Conservation (phyloP, 2,329 filamentous ascomycete genomes). For the Phaeoacremonium minimum region DNA sequence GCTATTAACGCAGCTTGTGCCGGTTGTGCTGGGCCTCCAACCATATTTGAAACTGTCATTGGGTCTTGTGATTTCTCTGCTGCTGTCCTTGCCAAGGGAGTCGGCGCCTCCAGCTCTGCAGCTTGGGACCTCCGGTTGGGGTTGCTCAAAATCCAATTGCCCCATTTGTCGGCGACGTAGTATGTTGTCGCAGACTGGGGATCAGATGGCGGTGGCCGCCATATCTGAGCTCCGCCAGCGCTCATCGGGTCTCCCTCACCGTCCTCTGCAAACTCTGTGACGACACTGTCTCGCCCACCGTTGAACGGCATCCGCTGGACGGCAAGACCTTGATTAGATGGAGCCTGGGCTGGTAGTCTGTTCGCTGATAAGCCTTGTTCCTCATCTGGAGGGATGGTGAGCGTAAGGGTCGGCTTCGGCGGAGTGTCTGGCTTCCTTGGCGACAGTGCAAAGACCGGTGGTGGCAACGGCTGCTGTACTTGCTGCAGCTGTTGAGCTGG, state of each 20-base stretch:
- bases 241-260: conserved; percentile 27
- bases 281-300: conserved; percentile 34
- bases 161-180: conserved; percentile 47
- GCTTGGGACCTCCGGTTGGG: conserved; percentile 18
- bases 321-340: conserved; percentile 2
- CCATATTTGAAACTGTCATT: conserved; percentile 6
- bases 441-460: conserved; percentile 10
- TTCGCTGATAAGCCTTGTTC: conserved; percentile 7
- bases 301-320: conserved; percentile 5
- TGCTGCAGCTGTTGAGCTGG: background rate
- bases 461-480: conserved; percentile 1
- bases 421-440: conserved; percentile 13
- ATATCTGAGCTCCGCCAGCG: conserved; percentile 36
- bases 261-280: conserved; percentile 51
- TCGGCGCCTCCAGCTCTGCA: conserved; percentile 18
- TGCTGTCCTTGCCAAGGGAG: conserved; percentile 7
- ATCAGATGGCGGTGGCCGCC: conserved; percentile 43
- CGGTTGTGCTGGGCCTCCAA: conserved; percentile 10
- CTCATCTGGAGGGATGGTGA: conserved; percentile 25
- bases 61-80: conserved; percentile 11
- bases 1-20: conserved; percentile 8
- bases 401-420: conserved; percentile 36
- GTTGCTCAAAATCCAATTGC: conserved; percentile 49
- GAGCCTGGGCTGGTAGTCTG: conserved; percentile 3
- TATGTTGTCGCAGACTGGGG: conserved; percentile 39